Evolutionary conservation across 2,329 filamentous ascomycete genomes (phyloP).

Genomic region (Lanzia echinophila): DNA sequence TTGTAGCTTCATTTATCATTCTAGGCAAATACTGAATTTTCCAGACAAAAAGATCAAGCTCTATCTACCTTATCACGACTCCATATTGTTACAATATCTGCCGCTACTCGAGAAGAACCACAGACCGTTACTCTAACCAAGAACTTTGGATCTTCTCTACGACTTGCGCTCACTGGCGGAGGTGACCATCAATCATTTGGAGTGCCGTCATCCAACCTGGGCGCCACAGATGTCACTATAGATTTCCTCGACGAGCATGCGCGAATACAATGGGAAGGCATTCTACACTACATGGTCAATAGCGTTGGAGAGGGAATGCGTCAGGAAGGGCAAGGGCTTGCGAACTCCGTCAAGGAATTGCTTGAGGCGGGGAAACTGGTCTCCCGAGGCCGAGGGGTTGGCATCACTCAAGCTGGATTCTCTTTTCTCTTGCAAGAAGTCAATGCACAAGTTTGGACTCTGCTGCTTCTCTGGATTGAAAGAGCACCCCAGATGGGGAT

Average conservation of each 20-base stretch:
- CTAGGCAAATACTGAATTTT: constrained; percentile 10
- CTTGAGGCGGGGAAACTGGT: constrained; percentile 77
- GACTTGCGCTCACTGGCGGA: constrained; percentile 80
- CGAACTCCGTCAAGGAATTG: constrained; percentile 76
- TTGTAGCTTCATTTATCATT: constrained; percentile 19
- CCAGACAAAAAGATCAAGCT: constrained; percentile 74
- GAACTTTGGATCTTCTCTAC: constrained; percentile 77
- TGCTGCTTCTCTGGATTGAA: constrained; percentile 88
- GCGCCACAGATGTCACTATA: constrained; percentile 58
- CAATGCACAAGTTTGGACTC: constrained; percentile 94
- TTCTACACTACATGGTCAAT: constrained; percentile 90
- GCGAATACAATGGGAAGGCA: constrained; percentile 87
- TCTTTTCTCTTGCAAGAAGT: constrained; percentile 91
- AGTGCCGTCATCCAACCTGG: constrained; percentile 64
- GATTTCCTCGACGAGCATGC: constrained; percentile 78
- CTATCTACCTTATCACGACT: constrained; percentile 74
- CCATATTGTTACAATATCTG: constrained; percentile 72
- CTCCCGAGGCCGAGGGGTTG: constrained; percentile 50
- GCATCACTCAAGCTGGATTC: constrained; percentile 89
- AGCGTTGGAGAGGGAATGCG: constrained; percentile 53
- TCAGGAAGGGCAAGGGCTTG: constrained; percentile 48
- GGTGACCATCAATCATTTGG: constrained; percentile 86
- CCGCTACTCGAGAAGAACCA: constrained; percentile 52
- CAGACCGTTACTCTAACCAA: constrained; percentile 70
- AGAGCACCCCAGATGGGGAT: constrained; percentile 64